These are phyloP conservation scores for Pseudovirgaria hyperparasitica DNA, from an alignment of 2,329 filamentous ascomycete genomes.

Conservation along the genomic window DNA sequence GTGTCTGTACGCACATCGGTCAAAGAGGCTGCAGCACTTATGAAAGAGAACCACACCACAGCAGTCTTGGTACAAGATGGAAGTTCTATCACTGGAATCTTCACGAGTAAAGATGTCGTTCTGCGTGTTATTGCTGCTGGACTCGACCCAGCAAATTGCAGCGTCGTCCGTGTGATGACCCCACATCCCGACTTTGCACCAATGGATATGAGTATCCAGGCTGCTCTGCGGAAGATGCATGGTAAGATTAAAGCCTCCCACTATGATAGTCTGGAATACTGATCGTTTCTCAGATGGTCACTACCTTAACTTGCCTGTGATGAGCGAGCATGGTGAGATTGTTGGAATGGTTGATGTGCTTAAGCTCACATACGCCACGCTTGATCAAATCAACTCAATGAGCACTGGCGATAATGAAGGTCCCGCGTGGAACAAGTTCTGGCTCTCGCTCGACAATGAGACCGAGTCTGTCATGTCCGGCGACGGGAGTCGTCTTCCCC, in stretches of 20 bases:
- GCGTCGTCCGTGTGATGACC: constrained; percentile 97
- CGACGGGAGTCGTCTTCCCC: constrained; percentile 59
- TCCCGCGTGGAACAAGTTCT: constrained; percentile 99
- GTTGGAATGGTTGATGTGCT: constrained; percentile 99
- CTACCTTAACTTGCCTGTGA: constrained; percentile 94
- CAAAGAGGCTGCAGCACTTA: constrained; percentile 84
- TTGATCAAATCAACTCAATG: constrained; percentile 62
- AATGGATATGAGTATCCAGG: constrained; percentile 98
- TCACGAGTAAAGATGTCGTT: constrained; percentile 98
- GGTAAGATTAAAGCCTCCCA: constrained; percentile 45
- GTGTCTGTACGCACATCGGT: constrained; percentile 94
- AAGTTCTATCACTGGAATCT: constrained; percentile 95
- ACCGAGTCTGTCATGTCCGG: constrained; percentile 95
- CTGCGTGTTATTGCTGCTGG: constrained; percentile 95
- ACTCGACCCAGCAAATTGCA: constrained; percentile 86
- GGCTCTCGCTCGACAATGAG: constrained; percentile 89
- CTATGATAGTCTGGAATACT: constrained; percentile 8
- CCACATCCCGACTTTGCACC: constrained; percentile 97
- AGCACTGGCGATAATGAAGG: constrained; percentile 51
- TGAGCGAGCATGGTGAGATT: constrained; percentile 95
- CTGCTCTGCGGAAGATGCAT: constrained; percentile 97
- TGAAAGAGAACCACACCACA: constrained; percentile 99
- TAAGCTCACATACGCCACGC: constrained; percentile 92
- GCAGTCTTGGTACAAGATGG: constrained; percentile 93
- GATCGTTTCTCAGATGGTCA: constrained; percentile 62